Evolutionary conservation across 2,329 filamentous ascomycete genomes (phyloP).

Genomic region (Alternaria metachromatica): DNA sequence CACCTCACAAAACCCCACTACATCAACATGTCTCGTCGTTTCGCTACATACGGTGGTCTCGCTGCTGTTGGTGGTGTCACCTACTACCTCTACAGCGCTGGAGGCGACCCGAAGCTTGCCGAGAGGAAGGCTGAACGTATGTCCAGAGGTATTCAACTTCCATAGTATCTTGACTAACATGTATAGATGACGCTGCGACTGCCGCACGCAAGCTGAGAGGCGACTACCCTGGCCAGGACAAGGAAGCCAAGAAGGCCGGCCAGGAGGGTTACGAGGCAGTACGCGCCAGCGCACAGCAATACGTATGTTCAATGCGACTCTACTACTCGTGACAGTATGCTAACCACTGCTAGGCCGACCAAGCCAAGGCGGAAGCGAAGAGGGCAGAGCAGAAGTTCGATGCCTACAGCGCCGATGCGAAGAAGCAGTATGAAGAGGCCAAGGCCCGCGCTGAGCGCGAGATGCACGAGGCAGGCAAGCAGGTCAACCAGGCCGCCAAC

Average conservation of each 20-base stretch:
- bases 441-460: slow-evolving; percentile 62
- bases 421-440: slow-evolving; percentile 66
- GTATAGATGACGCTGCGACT: slow-evolving; percentile 75
- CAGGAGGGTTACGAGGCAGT: slow-evolving; percentile 57
- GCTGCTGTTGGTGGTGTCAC: slow-evolving; percentile 65
- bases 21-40: slow-evolving; percentile 36
- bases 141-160: slow-evolving; percentile 34
- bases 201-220: slow-evolving; percentile 71
- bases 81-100: slow-evolving; percentile 91
- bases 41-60: slow-evolving; percentile 42
- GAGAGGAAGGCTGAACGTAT: slow-evolving; percentile 85
- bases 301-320: slow-evolving; percentile 29
- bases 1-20: slow-evolving; percentile 7
- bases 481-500: slow-evolving; percentile 66
- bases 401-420: slow-evolving; percentile 61
- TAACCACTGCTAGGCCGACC: slow-evolving; percentile 44
- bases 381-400: slow-evolving; percentile 69
- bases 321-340: not conserved
- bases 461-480: slow-evolving; percentile 51
- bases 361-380: slow-evolving; percentile 58
- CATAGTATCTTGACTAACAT: slow-evolving; percentile 14
- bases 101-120: slow-evolving; percentile 81
- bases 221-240: slow-evolving; percentile 67
- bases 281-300: slow-evolving; percentile 54
- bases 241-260: slow-evolving; percentile 69